These are phyloP conservation scores for Ustilago trichophora DNA, from an alignment of 1,284 basidiomycete genomes.

Conservation along the genomic window DNA sequence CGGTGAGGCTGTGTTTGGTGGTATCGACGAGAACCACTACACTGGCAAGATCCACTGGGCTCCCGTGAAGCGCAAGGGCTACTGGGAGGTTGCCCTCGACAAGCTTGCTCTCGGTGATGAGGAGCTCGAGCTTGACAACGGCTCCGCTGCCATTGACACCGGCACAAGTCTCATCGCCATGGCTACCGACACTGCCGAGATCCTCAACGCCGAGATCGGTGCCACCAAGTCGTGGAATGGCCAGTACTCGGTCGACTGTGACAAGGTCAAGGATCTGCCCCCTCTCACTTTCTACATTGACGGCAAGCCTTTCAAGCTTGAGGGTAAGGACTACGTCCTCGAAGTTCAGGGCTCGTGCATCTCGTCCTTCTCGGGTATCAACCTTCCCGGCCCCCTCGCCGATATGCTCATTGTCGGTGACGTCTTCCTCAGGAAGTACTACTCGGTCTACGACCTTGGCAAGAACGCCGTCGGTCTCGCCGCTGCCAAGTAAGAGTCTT, in stretches of 20 bases:
- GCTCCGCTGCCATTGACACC: constrained; percentile 80
- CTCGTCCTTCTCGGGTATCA: constrained; percentile 90
- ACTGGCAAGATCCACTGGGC: constrained; percentile 85
- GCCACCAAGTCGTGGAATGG: constrained; percentile 63
- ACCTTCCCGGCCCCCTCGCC: constrained; percentile 87
- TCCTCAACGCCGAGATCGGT: constrained; percentile 87
- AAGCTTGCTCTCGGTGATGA: constrained; percentile 73
- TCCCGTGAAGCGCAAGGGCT: constrained; percentile 92
- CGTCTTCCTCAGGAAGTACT: constrained; percentile 75
- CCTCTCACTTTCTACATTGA: constrained; percentile 78
- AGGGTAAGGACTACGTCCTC: constrained; percentile 87
- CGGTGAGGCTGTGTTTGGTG: constrained; percentile 93
- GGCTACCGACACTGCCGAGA: constrained; percentile 93
- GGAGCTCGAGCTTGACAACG: constrained; percentile 80
- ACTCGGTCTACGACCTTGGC: constrained; percentile 91
- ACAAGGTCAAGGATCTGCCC: constrained; percentile 83
- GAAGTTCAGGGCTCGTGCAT: constrained; percentile 90
- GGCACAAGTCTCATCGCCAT: constrained; percentile 90
- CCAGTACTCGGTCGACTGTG: constrained; percentile 77
- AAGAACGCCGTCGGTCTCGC: constrained; percentile 88
- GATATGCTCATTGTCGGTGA: constrained; percentile 91
- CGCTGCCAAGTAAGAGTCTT: constrained; percentile 66
- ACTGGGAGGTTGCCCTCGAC: constrained; percentile 76
- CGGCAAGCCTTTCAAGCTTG: constrained; percentile 74
- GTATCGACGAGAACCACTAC: constrained; percentile 83